Conservation (phyloP, 2,329 filamentous ascomycete species). For the Nigrospora oryzae region DNA sequence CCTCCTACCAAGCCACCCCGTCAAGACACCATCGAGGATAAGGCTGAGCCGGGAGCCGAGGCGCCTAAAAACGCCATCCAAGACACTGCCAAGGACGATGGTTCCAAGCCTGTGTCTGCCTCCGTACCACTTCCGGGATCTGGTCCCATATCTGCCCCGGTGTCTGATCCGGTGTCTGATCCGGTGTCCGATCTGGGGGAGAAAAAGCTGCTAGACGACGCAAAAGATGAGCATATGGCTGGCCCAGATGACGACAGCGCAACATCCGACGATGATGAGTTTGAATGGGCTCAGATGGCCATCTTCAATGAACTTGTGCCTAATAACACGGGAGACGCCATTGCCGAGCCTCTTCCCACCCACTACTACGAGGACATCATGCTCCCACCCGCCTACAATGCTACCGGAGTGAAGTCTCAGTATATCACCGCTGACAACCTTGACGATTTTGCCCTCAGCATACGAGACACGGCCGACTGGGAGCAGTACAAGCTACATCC, state of each 20-base stretch:
- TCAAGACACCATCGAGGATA: too few relatives aligned
- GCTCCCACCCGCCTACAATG: conserved; percentile 19
- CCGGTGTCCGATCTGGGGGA: too few relatives aligned
- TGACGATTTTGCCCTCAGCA: conserved; percentile 19
- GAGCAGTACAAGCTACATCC: conserved; percentile 18
- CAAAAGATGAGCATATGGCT: too few relatives aligned
- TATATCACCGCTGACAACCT: conserved; percentile 19
- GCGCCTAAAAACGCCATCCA: too few relatives aligned
- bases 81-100: too few relatives aligned
- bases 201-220: too few relatives aligned
- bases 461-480: conserved; percentile 22
- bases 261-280: conserved; percentile 8
- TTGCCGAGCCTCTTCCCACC: conserved; percentile 17
- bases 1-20: too few relatives aligned
- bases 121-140: too few relatives aligned
- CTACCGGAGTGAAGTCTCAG: conserved; percentile 18
- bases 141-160: too few relatives aligned
- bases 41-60: too few relatives aligned
- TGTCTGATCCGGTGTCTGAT: too few relatives aligned
- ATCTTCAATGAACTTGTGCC: conserved; percentile 15
- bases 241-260: not conserved
- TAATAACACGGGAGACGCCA: conserved; percentile 15
- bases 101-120: too few relatives aligned
- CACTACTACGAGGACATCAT: conserved; percentile 20
- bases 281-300: conserved; percentile 13